Evolutionary conservation across 208 protist genomes (phyloP), one percentile per base, ranked within the genome.

Genomic region (Trypanosoma mega): DNA sequence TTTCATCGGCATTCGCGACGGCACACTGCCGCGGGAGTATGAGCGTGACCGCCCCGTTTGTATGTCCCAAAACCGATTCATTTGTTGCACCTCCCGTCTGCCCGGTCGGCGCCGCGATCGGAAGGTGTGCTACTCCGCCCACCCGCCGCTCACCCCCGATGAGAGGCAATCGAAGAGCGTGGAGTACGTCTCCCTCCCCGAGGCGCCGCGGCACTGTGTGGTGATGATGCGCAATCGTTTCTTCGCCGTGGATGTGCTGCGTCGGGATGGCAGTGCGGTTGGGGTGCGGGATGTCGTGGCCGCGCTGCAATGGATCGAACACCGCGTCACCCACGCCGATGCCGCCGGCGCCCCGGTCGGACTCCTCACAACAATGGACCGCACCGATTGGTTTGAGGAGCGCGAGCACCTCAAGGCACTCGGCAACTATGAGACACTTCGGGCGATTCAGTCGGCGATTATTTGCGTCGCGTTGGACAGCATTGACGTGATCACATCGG

Each of bases 391-490:
- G 69, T 27, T 39, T n/a, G 24, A 62, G 16, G 37, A 24, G 18
- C 55, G 69, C 14, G 56, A 75, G 51, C 18, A 57, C n/a, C 27
- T 75, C 41, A 67, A 76, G n/a, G n/a, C 50, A 16, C 18, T 33
- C 16, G 20, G 39, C 5, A 12, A 73, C 7, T 26, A 62, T 2
- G 70, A 75, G n/a, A 58, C 31, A 18, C 50, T 74, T 6, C 33
- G 75, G 21, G 27, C 27, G 18, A 68, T 75, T 12, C 69, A 75
- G 66, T 57, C n/a, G 23, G 69, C 69, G 4, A 16, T 75, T 24
- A 52, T 75, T 5, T 37, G 74, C 14, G 9, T 75, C 9, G 41
- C 33, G 14, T 30, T 75, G 8, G 69, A 75, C n/a, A 24, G 33
- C 23, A 29, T 64, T 4, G 14, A 45, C 12, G 51, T 62, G 6